Evolutionary conservation across 2,329 filamentous ascomycete species (phyloP).

Genomic region (Talaromyces sp.): DNA sequence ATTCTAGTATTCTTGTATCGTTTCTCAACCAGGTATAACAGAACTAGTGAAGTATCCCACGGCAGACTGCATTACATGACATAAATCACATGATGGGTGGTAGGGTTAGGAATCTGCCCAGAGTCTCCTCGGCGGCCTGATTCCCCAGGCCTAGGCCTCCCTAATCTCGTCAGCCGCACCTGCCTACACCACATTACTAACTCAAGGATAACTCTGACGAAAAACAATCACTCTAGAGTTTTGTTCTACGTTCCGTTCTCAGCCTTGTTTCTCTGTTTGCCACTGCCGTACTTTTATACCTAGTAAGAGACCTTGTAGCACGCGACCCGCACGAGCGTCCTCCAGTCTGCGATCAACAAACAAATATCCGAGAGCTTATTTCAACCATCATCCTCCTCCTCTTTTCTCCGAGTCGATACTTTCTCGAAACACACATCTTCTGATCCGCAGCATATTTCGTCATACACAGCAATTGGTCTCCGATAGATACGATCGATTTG

Average conservation of each 20-base stretch:
- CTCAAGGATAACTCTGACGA: not conserved
- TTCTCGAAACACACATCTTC: not conserved
- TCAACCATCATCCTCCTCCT: not conserved
- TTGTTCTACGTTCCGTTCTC: not conserved
- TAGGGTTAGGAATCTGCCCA: not conserved
- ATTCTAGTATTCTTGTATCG: not conserved
- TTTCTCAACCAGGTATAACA: not conserved
- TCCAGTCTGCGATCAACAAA: slow-evolving; percentile 8
- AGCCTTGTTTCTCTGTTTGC: not conserved
- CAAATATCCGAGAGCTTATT: slow-evolving; percentile 12
- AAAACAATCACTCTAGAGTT: not conserved
- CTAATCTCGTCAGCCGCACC: not conserved
- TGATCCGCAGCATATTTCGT: not conserved
- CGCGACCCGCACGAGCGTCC: not conserved
- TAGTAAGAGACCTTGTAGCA: not conserved
- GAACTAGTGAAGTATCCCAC: not conserved
- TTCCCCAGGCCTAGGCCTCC: not conserved
- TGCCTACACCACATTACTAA: not conserved
- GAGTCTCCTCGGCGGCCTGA: not conserved
- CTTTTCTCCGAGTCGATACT: not conserved
- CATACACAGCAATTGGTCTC: not conserved
- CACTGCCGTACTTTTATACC: not conserved
- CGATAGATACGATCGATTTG: not conserved
- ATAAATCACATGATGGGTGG: not conserved
- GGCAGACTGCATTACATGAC: not conserved